Evolutionary conservation across 805 yeast species (phyloP), one percentile per base, ranked within the genome.

Genomic region (Wickerhamomyces strasburgensis): DNA sequence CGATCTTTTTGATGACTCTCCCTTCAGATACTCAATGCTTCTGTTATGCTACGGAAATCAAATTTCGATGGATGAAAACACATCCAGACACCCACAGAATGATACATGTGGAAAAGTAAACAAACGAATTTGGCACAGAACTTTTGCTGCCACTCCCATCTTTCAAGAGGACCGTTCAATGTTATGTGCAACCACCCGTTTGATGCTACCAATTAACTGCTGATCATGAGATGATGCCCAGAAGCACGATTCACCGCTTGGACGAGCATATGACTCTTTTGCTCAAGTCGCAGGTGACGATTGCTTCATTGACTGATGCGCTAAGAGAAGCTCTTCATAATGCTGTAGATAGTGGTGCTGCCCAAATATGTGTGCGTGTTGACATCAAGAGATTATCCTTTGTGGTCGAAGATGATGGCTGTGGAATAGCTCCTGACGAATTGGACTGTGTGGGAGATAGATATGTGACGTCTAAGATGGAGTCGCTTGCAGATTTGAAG

Each of bases 361-460:
- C 57, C 1, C 37, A 42, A 3, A 52, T 76, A 5, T 21, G 43
- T 3, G 58, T 78, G 3, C 39, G 49, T 7, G 21, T 73, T 3
- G 70, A 70, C 40, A 47, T 62, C 4, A 35, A 49, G 0, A 47
- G 60, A 1, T 46, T 70, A 6, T 51, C 61, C 16, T 48, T 69
- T 10, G 44, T 47, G 5, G 78, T 85, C 1, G 42, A 43, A 1
- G 97, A 89, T 56, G 66, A 89, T 55, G 97, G 97, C 0, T 19
- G 15, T 3, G 97, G 97, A 0, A 74, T 89, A 3, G 39, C 45
- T 5, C 65, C 68, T 0, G 63, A 49, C 0, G 80, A 79, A 31
- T 49, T 84, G 33, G 58, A 48, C 1, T 27, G 46, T 2, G 51
- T 83, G 1, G 87, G 83, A 0, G 33, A 44, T 11, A 58, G 68